Conservation (phyloP, 805 yeast genomes). For the Teunomyces cretensis region DNA sequence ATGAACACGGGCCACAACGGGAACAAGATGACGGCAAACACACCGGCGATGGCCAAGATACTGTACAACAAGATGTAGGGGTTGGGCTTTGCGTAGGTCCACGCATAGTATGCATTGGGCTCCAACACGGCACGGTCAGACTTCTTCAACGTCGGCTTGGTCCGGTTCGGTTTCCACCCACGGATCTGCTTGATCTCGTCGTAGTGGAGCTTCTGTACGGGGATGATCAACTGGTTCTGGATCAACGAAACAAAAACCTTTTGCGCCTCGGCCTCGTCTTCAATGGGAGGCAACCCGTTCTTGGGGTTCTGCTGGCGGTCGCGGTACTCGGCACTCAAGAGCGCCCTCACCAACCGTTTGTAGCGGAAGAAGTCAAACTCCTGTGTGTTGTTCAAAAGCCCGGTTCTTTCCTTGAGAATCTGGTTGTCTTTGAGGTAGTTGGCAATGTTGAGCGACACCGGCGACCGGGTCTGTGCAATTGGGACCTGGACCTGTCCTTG, state of each 20-base stretch:
- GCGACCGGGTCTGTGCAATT: slow-evolving; percentile 28
- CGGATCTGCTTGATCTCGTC: slow-evolving; percentile 54
- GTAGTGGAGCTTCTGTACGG: slow-evolving; percentile 72
- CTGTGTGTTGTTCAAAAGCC: slow-evolving; percentile 65
- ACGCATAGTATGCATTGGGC: slow-evolving; percentile 73
- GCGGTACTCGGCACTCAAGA: slow-evolving; percentile 70
- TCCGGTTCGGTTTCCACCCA: slow-evolving; percentile 62
- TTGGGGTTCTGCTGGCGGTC: slow-evolving; percentile 47
- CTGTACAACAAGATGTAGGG: slow-evolving; percentile 64
- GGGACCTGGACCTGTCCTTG: slow-evolving; percentile 12
- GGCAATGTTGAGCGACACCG: slow-evolving; percentile 69
- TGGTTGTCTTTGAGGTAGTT: slow-evolving; percentile 63
- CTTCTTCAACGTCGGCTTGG: slow-evolving; percentile 59
- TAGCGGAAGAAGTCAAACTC: slow-evolving; percentile 81
- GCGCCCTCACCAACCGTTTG: slow-evolving; percentile 79
- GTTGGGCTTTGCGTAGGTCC: slow-evolving; percentile 77
- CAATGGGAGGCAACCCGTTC: slow-evolving; percentile 43
- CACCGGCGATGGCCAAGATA: slow-evolving; percentile 61
- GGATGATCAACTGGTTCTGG: slow-evolving; percentile 69
- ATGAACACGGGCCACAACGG: slow-evolving; percentile 94
- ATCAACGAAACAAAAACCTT: slow-evolving; percentile 66
- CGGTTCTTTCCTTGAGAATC: slow-evolving; percentile 77
- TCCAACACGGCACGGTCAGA: slow-evolving; percentile 57
- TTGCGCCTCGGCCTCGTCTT: slow-evolving; percentile 55
- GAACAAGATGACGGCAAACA: slow-evolving; percentile 68